A percentile compares a stretch with the other conserved stretches of the same genome.
Conservation (phyloP, 495 filamentous ascomycete species). For the Aspergillus affinis region DNA sequence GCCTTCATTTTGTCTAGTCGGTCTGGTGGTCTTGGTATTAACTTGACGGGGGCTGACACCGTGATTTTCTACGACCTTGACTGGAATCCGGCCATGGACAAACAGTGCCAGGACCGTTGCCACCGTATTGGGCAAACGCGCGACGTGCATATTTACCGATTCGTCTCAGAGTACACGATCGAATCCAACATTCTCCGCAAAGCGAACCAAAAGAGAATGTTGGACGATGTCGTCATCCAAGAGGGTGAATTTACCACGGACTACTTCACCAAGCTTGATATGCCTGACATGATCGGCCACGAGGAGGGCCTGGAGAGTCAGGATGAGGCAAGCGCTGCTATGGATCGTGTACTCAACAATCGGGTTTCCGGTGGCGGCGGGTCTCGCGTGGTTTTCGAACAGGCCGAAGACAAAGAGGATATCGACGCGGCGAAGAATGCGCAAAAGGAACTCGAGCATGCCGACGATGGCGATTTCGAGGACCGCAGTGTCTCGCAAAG, state of each 20-base stretch:
- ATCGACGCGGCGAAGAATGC: conserved; percentile 81
- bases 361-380: conserved; percentile 52
- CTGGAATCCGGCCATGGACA: conserved; percentile 99
- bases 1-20: conserved; percentile 94
- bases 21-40: conserved; percentile 94
- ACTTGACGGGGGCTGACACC: conserved; percentile 93
- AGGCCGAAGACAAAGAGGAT: conserved; percentile 92
- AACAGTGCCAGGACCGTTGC: conserved; percentile 96
- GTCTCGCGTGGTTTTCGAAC: conserved; percentile 65
- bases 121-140: conserved; percentile 98
- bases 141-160: conserved; percentile 96
- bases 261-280: conserved; percentile 80
- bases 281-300: conserved; percentile 66
- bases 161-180: conserved; percentile 96
- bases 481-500: conserved; percentile 59
- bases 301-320: conserved; percentile 54
- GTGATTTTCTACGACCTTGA: conserved; percentile 99
- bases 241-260: conserved; percentile 98
- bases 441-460: conserved; percentile 80
- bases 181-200: conserved; percentile 98
- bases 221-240: conserved; percentile 98
- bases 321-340: conserved; percentile 73
- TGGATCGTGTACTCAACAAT: conserved; percentile 79
- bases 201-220: conserved; percentile 93
- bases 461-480: conserved; percentile 89